phyloP scores from a whole-genome alignment of 768 basidiomycete species.

The Gyrodon lividus region DNA sequence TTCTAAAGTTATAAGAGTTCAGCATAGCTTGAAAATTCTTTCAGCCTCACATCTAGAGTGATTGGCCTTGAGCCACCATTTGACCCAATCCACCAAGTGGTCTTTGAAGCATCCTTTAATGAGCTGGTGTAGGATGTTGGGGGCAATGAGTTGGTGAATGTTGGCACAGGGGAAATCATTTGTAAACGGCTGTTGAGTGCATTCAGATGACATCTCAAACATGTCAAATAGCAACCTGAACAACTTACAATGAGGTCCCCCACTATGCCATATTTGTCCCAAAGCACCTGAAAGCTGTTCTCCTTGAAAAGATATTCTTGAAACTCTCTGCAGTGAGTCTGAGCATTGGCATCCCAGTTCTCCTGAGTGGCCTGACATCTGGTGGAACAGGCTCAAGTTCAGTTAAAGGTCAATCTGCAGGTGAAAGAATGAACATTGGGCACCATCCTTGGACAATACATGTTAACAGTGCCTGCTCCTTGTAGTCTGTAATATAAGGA shows the following conservation, averaged over 20 bases:
- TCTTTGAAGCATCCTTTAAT: slow-evolving; percentile 36
- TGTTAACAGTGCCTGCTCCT: too few relatives aligned
- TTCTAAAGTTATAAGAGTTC: slow-evolving; percentile 23
- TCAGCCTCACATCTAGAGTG: slow-evolving; percentile 10
- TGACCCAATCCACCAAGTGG: slow-evolving; percentile 33
- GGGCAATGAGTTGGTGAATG: slow-evolving; percentile 29
- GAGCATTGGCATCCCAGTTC: too few relatives aligned
- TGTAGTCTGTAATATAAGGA: too few relatives aligned
- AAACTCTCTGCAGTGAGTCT: too few relatives aligned
- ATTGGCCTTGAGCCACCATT: slow-evolving; percentile 15
- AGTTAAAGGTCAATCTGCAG: too few relatives aligned
- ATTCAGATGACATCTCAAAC: background rate
- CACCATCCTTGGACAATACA: too few relatives aligned
- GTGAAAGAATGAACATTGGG: too few relatives aligned
- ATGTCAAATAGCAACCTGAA: too few relatives aligned
- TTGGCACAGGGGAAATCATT: slow-evolving; percentile 30
- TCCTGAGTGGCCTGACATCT: too few relatives aligned
- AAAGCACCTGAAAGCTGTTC: slow-evolving; percentile 9
- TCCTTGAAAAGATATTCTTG: too few relatives aligned
- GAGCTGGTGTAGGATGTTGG: slow-evolving; percentile 31
- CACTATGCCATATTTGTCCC: slow-evolving; percentile 20
- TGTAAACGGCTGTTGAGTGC: slow-evolving; percentile 29
- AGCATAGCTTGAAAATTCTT: slow-evolving; percentile 26
- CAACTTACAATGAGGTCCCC: too few relatives aligned
- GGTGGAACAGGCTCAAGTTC: too few relatives aligned